These are phyloP conservation scores for Phytophthora citrophthora DNA, from an alignment of 352 stramenopile genomes.

Conservation along the genomic window DNA sequence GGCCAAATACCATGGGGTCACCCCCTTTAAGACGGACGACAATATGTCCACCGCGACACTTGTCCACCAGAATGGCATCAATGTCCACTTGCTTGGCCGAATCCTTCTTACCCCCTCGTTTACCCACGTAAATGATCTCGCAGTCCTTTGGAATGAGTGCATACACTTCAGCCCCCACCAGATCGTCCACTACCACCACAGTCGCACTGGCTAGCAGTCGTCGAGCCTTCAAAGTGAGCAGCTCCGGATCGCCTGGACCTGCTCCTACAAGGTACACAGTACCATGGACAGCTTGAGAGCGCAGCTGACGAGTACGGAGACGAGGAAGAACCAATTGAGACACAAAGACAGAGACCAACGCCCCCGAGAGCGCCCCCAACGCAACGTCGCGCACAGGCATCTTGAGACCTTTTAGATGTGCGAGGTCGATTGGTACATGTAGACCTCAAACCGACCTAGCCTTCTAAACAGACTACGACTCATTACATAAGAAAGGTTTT, in stretches of 20 bases:
- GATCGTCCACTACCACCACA: conserved; percentile 69
- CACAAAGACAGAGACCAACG: conserved; percentile 43
- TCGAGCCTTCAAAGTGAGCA: conserved; percentile 65
- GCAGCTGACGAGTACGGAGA: conserved; percentile 33
- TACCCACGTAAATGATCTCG: conserved; percentile 73
- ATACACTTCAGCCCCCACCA: conserved; percentile 66
- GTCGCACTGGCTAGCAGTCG: conserved; percentile 55
- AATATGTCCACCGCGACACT: conserved; percentile 54
- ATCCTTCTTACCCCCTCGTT: conserved; percentile 69
- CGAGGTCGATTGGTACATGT: no score
- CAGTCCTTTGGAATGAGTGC: conserved; percentile 58
- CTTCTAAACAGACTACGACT: no score
- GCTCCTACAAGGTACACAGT: conserved; percentile 74
- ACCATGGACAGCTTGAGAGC: conserved; percentile 27
- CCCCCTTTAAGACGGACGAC: conserved; percentile 76
- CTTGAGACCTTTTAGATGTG: conserved; percentile 1
- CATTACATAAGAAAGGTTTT: no score
- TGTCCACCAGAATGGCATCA: conserved; percentile 62
- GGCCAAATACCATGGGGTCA: conserved; percentile 78
- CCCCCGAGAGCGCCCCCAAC: conserved; percentile 51
- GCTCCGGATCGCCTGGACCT: conserved; percentile 56
- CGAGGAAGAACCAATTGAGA: conserved; percentile 41
- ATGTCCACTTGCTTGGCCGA: conserved; percentile 75
- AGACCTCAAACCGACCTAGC: no score
- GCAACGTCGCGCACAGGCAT: conserved; percentile 50